These are phyloP conservation scores for Nakazawaea molendinolei DNA, from an alignment of 805 yeast genomes.

Conservation along the genomic window DNA sequence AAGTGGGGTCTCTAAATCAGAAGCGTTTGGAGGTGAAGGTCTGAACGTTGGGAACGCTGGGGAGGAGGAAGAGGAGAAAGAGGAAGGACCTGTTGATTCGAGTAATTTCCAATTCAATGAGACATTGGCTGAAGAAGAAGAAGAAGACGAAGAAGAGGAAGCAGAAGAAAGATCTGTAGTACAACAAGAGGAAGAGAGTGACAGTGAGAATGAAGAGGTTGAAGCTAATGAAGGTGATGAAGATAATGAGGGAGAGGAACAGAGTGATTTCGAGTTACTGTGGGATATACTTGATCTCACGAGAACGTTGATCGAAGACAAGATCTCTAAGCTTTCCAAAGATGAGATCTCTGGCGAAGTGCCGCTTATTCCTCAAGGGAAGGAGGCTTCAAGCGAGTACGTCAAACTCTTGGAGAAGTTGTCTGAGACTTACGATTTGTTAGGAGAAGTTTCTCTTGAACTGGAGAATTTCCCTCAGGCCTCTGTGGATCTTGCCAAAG, in stretches of 20 bases:
- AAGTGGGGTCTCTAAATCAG: conserved; percentile 67
- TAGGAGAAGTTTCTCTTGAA: conserved; percentile 89
- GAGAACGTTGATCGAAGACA: conserved; percentile 53
- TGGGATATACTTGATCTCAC: conserved; percentile 84
- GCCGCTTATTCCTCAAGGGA: conserved; percentile 18
- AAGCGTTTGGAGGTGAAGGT: conserved; percentile 57
- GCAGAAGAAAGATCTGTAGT: conserved; percentile 17
- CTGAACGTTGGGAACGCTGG: conserved; percentile 21
- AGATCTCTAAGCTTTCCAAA: conserved; percentile 24
- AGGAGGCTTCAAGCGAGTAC: conserved; percentile 25
- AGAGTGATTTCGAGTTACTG: conserved; percentile 77
- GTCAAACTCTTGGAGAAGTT: conserved; percentile 42
- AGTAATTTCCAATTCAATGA: conserved; percentile 29
- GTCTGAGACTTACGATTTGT: conserved; percentile 67
- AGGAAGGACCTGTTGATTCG: conserved; percentile 17
- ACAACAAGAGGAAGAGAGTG: conserved; percentile 18
- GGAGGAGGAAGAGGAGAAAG: conserved; percentile 18
- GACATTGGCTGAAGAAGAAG: conserved; percentile 28
- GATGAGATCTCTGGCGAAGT: conserved; percentile 1
- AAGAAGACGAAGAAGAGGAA: conserved; percentile 22
- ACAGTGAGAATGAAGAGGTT: conserved; percentile 19
- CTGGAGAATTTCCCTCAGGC: conserved; percentile 84
- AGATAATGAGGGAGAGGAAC: conserved; percentile 36
- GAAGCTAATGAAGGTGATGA: conserved; percentile 15
- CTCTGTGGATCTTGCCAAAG: conserved; percentile 53